Evolutionary conservation across 352 stramenopile genomes (phyloP), one percentile per base, ranked within the genome.

Genomic region (Blastocystis sp.): DNA sequence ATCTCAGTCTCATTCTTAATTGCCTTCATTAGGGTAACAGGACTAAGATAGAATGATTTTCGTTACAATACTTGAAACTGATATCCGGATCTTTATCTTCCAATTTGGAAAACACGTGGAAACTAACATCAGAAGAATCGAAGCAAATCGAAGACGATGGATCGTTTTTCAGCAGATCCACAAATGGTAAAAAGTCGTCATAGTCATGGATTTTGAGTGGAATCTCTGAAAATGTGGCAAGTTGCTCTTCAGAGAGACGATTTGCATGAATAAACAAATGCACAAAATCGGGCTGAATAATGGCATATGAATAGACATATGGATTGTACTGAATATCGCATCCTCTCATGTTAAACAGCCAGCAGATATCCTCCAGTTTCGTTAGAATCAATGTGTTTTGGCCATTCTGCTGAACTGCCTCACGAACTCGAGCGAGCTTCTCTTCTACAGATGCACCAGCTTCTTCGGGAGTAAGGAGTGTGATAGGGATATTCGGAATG

Each of bases 311-410:
- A 90, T 96, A 98, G 90, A 98, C 95, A 4, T 99, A 95, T 6
- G 97, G 97, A 91, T 98, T 99, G 90, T 96, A 98, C 88, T 96
- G 93, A 79, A 99, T 94, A 91, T 99, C 97, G 64, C 93, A 94
- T 79, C 96, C 97, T 34, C 97, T 94, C 41, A 99, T 94, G 92
- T 99, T 99, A 79, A 99, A 95, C 3, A 99, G 93, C 90, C 91
- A 92, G 45, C 94, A 94, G 43, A 97, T 96, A 90, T 99, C 97
- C 90, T 99, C 96, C 7, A 99, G 93, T 4, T 96, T 95, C 34
- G 94, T 95, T 73, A 99, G 94, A 13, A 99, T 93, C 53, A 98
- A 93, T 3, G 96, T 94, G 70, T 97, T 65, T 11, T 13, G 18
- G 56, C 30, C 34, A 30, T 62, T 20, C 43, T 8, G 9, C 20